A percentile compares a stretch with the other conserved stretches of the same genome.
These are phyloP conservation scores for Cladosporium halotolerans DNA, from an alignment of 2,329 filamentous ascomycete species.

Conservation along the genomic window DNA sequence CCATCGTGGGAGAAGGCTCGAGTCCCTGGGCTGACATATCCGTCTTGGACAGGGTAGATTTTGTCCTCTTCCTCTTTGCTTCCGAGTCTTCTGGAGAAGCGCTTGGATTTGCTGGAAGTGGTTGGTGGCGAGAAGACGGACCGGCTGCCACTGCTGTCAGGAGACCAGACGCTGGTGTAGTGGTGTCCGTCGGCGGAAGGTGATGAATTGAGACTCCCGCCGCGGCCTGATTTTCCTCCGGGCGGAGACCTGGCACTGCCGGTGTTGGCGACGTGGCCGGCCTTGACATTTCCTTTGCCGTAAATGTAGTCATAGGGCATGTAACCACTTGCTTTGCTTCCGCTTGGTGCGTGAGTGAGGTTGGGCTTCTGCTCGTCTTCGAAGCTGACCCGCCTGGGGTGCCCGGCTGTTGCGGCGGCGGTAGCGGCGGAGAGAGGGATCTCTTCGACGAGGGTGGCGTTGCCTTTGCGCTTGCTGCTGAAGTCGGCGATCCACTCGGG, in stretches of 20 bases:
- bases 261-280: not conserved
- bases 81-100: not conserved
- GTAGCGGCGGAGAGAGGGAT: not conserved
- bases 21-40: conserved; percentile 3
- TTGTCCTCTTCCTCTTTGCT: not conserved
- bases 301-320: not conserved
- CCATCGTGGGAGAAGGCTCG: conserved; percentile 1
- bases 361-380: not conserved
- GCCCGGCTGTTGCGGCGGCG: not conserved
- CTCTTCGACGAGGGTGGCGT: not conserved
- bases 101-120: not conserved
- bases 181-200: not conserved
- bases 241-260: not conserved
- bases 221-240: not conserved
- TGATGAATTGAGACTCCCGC: too few relatives aligned
- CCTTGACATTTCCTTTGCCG: not conserved
- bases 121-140: not conserved
- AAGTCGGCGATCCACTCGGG: conserved; percentile 11
- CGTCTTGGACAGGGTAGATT: not conserved
- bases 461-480: not conserved
- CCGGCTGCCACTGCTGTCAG: not conserved
- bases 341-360: not conserved
- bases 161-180: not conserved
- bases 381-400: conserved; percentile 3
- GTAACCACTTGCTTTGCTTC: not conserved